Conservation (phyloP, 805 yeast species). For the Yueomyces sp. region DNA sequence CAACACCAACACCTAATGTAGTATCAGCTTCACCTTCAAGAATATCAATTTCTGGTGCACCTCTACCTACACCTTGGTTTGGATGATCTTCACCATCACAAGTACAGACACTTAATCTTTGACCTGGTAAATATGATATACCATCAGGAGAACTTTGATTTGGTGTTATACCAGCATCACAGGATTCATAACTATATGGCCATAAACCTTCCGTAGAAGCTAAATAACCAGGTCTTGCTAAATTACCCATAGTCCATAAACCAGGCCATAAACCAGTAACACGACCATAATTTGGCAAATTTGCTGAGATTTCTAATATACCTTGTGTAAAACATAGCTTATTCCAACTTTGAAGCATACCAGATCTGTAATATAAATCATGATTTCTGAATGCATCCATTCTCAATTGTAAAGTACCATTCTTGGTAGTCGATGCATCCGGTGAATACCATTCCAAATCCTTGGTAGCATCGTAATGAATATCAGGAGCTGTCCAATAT, state of each 20-base stretch:
- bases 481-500: constrained; percentile 70
- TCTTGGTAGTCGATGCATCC: constrained; percentile 62
- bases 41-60: constrained; percentile 88
- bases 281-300: constrained; percentile 62
- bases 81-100: constrained; percentile 78
- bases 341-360: constrained; percentile 86
- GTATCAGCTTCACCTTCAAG: constrained; percentile 68
- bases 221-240: constrained; percentile 78
- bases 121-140: constrained; percentile 71
- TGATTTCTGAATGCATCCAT: constrained; percentile 76
- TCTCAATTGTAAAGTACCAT: constrained; percentile 52
- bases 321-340: constrained; percentile 80
- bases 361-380: constrained; percentile 66
- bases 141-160: constrained; percentile 85
- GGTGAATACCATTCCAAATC: constrained; percentile 93
- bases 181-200: constrained; percentile 76
- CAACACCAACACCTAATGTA: constrained; percentile 44
- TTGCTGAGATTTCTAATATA: constrained; percentile 54
- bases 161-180: constrained; percentile 87
- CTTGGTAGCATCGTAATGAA: constrained; percentile 70
- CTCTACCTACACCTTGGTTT: constrained; percentile 74
- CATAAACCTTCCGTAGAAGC: constrained; percentile 83
- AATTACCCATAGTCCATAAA: constrained; percentile 81
- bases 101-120: constrained; percentile 59
- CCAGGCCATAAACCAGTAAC: constrained; percentile 88